phyloP scores from a whole-genome alignment of 768 basidiomycete genomes.

The Boletus bicolor region DNA sequence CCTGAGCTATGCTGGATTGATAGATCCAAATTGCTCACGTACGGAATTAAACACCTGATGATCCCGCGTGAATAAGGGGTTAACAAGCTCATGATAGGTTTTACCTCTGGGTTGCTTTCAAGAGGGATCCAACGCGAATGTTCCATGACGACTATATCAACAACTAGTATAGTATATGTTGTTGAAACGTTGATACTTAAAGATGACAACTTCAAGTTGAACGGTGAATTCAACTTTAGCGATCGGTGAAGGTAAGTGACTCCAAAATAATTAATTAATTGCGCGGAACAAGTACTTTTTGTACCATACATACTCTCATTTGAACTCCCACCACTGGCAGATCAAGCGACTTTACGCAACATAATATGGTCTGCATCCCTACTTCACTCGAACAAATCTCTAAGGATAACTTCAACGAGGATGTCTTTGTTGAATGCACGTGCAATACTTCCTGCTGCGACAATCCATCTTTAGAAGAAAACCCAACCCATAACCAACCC shows the following conservation, averaged over 20 bases:
- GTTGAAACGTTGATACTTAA: neutral
- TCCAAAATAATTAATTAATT: no score
- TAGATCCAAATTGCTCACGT: constrained; percentile 3
- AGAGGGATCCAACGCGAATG: constrained; percentile 68
- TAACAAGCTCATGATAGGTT: neutral
- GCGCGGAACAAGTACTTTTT: no score
- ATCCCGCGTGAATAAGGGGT: constrained; percentile 4
- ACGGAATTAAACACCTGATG: constrained; percentile 33
- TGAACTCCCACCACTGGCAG: no score
- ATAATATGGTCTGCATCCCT: no score
- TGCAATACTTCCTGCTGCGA: neutral
- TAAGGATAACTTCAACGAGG: neutral
- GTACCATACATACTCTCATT: no score
- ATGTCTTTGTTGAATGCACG: neutral
- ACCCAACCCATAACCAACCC: neutral
- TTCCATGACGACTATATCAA: constrained; percentile 15
- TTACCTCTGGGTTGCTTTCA: constrained; percentile 68
- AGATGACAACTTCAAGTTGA: neutral
- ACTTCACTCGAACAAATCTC: neutral
- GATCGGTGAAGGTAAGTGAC: no score
- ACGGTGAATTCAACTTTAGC: no score
- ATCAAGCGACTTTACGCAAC: no score
- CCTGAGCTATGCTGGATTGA: constrained; percentile 1
- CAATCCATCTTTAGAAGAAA: neutral
- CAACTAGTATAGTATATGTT: neutral